Evolutionary conservation across 345 rosid species (phyloP).

Genomic region (Populus davidiana): DNA sequence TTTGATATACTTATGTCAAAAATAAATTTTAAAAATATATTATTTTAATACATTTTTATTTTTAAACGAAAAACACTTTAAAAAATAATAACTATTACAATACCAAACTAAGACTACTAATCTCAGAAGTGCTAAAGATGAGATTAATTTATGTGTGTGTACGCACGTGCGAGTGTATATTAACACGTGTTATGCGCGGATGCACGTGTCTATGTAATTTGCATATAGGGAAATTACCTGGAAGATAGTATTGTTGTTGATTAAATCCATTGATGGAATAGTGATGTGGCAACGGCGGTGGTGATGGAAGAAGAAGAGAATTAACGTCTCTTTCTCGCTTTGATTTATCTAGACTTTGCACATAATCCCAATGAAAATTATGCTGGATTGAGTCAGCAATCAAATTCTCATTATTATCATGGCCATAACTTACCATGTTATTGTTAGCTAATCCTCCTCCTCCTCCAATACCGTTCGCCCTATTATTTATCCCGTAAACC

Average conservation of each 20-base stretch:
- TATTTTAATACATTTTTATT: too few relatives aligned
- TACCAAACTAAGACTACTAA: too few relatives aligned
- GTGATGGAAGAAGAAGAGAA: constrained; percentile 12
- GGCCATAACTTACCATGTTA: neutral
- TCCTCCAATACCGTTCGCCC: constrained; percentile 3
- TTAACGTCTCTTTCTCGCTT: constrained; percentile 25
- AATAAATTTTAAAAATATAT: too few relatives aligned
- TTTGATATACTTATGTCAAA: too few relatives aligned
- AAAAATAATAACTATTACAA: too few relatives aligned
- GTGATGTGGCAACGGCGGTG: constrained; percentile 1
- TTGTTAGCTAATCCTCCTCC: constrained; percentile 4
- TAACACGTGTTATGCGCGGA: too few relatives aligned
- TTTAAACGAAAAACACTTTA: too few relatives aligned
- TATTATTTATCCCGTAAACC: neutral
- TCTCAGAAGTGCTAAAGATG: accelerated
- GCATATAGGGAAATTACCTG: constrained; percentile 20
- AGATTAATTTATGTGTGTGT: too few relatives aligned
- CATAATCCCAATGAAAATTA: constrained; percentile 17
- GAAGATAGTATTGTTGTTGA: constrained; percentile 25
- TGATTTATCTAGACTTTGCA: constrained; percentile 18
- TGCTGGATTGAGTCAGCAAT: constrained; percentile 25
- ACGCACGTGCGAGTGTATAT: too few relatives aligned
- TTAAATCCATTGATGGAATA: constrained; percentile 15
- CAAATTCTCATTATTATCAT: constrained; percentile 16
- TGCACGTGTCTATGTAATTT: too few relatives aligned